Evolutionary conservation across 371 early-diverging fungal genomes (phyloP).

Genomic region (Mucor sp.): DNA sequence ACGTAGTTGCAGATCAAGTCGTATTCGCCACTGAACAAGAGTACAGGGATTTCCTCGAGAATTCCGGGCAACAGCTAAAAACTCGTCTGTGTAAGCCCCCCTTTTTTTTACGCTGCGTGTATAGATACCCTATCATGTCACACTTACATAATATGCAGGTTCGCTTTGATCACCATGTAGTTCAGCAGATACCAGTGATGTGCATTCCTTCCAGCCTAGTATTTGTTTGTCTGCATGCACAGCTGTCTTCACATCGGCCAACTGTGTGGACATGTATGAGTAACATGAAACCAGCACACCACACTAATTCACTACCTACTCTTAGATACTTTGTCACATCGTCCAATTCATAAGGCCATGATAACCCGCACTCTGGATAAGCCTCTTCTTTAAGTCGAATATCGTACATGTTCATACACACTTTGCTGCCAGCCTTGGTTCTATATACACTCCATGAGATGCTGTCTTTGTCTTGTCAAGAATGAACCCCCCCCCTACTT

Average conservation of each 20-base stretch:
- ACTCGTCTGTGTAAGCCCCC: not conserved
- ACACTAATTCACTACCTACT: conserved; percentile 29
- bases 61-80: conserved; percentile 54
- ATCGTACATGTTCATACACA: conserved; percentile 85
- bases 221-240: conserved; percentile 58
- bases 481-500: not conserved
- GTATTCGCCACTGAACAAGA: conserved; percentile 77
- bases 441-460: conserved; percentile 8
- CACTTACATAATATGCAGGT: conserved; percentile 51
- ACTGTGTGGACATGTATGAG: conserved; percentile 36
- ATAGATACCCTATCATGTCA: not conserved
- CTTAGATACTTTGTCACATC: conserved; percentile 65
- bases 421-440: conserved; percentile 18
- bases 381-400: conserved; percentile 66
- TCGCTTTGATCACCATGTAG: conserved; percentile 50
- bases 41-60: conserved; percentile 54
- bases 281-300: not conserved
- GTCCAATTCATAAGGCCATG: conserved; percentile 75
- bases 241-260: conserved; percentile 53
- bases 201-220: conserved; percentile 72
- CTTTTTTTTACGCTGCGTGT: not conserved
- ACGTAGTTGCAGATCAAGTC: conserved; percentile 83
- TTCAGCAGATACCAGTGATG: conserved; percentile 43
- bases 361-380: conserved; percentile 69
- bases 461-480: not conserved